A percentile compares a stretch with the other conserved stretches of the same genome.
phyloP scores from a whole-genome alignment of 768 basidiomycete genomes.

The Mycena filopes region DNA sequence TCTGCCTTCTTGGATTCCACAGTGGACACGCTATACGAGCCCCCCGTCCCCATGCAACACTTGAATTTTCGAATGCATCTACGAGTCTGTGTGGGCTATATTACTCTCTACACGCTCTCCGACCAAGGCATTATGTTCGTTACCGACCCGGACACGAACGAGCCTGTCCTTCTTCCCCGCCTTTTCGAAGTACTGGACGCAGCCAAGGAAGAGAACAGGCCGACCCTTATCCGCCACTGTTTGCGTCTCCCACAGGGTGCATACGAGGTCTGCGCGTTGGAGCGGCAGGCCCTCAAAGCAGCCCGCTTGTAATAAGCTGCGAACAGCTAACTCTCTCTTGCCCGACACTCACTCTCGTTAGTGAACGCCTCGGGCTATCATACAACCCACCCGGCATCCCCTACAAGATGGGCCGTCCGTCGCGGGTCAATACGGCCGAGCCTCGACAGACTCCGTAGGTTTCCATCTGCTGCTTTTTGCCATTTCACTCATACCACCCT shows the following conservation, averaged over 20 bases:
- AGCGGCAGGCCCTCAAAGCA: background rate
- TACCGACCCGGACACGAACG: too few relatives aligned
- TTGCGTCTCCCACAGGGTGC: background rate
- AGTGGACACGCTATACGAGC: conserved; percentile 13
- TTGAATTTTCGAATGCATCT: background rate
- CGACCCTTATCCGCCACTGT: conserved; percentile 11
- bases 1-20: conserved; percentile 22
- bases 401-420: background rate
- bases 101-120: conserved; percentile 22
- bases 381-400: background rate
- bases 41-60: conserved; percentile 19
- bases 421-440: background rate
- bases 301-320: background rate
- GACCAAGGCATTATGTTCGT: conserved; percentile 9
- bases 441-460: conserved; percentile 2
- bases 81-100: conserved; percentile 6
- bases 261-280: background rate
- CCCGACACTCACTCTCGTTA: background rate
- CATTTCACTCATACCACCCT: background rate
- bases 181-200: conserved; percentile 10
- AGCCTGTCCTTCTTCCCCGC: conserved; percentile 18
- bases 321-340: background rate
- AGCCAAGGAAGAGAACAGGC: conserved; percentile 22
- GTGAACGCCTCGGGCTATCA: background rate
- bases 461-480: too few relatives aligned